Conservation (phyloP, 2,329 filamentous ascomycete species). For the Cercospora canescens region DNA sequence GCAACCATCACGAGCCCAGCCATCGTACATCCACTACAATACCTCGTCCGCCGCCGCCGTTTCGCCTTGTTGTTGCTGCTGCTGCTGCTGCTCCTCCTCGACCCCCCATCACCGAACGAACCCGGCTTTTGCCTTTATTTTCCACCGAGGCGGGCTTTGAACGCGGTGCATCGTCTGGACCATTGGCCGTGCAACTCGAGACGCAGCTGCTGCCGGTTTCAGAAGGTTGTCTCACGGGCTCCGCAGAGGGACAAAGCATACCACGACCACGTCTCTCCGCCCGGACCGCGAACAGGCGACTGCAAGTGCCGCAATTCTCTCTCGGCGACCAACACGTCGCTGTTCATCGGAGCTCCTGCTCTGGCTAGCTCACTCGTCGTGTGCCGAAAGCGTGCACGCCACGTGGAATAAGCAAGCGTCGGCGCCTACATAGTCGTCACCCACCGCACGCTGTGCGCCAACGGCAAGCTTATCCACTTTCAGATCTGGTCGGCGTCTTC, state of each 20-base stretch:
- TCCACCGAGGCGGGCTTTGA: too few relatives aligned
- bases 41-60: neutral
- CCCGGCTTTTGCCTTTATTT: too few relatives aligned
- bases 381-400: neutral
- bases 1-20: neutral
- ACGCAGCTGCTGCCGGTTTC: slow-evolving; percentile 8
- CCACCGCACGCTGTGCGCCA: too few relatives aligned
- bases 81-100: too few relatives aligned
- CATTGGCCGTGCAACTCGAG: slow-evolving; percentile 10
- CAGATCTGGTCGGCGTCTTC: too few relatives aligned
- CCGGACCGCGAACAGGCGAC: neutral
- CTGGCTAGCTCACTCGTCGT: too few relatives aligned
- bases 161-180: neutral
- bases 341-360: too few relatives aligned
- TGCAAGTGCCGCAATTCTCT: neutral
- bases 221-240: slow-evolving; percentile 13
- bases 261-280: neutral
- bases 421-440: too few relatives aligned
- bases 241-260: neutral
- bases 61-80: neutral
- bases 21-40: neutral
- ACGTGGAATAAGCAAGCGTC: too few relatives aligned
- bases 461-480: too few relatives aligned
- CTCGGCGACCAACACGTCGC: neutral
- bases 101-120: neutral